Base-by-base conservation (phyloP, 305 asterid genomes). In the Plantago rigida region DNA sequence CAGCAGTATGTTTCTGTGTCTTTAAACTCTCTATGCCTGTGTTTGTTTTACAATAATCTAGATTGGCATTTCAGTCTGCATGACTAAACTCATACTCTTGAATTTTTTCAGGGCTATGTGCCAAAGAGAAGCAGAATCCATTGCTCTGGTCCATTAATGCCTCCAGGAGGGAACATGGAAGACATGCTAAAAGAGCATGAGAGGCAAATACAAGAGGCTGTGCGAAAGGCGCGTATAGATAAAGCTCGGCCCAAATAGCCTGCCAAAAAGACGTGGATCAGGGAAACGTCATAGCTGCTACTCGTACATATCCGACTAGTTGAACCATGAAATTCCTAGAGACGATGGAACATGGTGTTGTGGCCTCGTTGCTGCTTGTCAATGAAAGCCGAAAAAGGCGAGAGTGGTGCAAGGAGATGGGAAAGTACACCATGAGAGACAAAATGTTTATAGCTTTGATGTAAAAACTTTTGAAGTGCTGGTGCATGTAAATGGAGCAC, bases 121-220 rank as follows among this genome's bases (percentile, higher is more conserved):
- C 84, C 79, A 45, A 80, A 81, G 75, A 86, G 72, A 77, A 79
- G 71, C 75, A 72, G 93, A 81, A 79, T 92, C 55, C 83, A 60
- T 48, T 86, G 81, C 73, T 92, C 96, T 4, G 98, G 98, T 66
- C 96, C 95, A 42, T 56, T 92, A 53, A 57, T 83, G 87, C 93
- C 95, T 67, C 94, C 93, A 1, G 96, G 98, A 9, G 94, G 95
- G 45, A 92, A 87, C 79, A 80, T 92, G 87, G 98, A 88, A n/a
- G 95, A 84, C 67, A 80, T 88, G 96, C 82, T 92, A 34, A 92
- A 79, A 72, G 98, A 88, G 72, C 96, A 92, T 2, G 95, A 88
- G 72, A 77, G 84, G 47, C 96, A 86, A 64, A 88, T 92, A 60
- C 98, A 84, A 75, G 95, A 80, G 62, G 93, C 94, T 0, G 94